phyloP scores from a whole-genome alignment of 2,329 filamentous ascomycete species.

The Sordariomycetes sp. region DNA sequence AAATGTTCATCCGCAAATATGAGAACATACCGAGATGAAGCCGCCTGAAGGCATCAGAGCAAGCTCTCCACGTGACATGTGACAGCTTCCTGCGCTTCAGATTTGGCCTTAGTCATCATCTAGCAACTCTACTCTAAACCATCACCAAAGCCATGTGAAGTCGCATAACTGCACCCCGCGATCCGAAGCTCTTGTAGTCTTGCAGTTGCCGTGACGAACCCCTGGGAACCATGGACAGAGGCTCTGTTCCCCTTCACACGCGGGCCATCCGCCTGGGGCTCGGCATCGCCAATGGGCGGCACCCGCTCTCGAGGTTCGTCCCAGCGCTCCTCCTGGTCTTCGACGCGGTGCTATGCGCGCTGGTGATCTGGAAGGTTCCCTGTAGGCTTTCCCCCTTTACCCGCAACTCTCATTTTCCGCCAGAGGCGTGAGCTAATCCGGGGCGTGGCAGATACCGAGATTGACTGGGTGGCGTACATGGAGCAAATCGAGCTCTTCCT shows the following conservation, averaged over 20 bases:
- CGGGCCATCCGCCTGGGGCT: constrained; percentile 15
- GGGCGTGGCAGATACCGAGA: constrained; percentile 68
- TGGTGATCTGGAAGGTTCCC: constrained; percentile 72
- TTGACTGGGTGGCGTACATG: constrained; percentile 98
- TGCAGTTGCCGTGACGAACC: background rate
- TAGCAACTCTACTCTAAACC: background rate
- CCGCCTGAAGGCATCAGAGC: background rate
- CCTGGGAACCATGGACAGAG: constrained; percentile 16
- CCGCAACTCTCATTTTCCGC: background rate
- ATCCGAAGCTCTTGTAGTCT: background rate
- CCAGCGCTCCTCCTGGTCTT: constrained; percentile 54
- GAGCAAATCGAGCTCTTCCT: constrained; percentile 75
- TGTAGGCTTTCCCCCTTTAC: constrained; percentile 43
- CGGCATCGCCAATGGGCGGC: constrained; percentile 36
- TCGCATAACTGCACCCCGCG: background rate
- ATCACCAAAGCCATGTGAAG: background rate
- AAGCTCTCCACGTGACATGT: background rate
- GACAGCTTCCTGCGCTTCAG: background rate
- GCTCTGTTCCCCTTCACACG: constrained; percentile 12
- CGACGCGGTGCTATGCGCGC: constrained; percentile 60
- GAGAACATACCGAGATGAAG: background rate
- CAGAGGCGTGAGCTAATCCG: background rate
- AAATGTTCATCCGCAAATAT: background rate
- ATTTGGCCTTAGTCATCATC: background rate
- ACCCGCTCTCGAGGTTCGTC: constrained; percentile 36